Conservation (phyloP, 305 asterid species). For the Withania somnifera region DNA sequence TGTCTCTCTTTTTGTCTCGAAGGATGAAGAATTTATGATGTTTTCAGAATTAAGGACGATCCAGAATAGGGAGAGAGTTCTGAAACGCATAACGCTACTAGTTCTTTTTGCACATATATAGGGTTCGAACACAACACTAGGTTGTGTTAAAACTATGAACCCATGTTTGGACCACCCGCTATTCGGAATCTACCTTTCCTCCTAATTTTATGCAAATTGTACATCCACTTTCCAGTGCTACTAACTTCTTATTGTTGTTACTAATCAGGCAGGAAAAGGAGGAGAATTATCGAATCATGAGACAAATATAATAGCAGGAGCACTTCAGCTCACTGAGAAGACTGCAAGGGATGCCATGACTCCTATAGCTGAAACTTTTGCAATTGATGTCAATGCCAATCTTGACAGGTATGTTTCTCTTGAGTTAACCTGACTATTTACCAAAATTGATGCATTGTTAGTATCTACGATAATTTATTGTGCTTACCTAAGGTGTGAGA, state of each 20-base stretch:
- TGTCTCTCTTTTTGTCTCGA: neutral
- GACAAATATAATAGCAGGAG: slow-evolving; percentile 75
- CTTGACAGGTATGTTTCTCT: slow-evolving; percentile 45
- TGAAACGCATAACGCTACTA: neutral
- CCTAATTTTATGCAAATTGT: neutral
- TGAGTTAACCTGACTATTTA: neutral
- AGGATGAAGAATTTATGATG: neutral
- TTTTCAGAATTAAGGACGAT: neutral
- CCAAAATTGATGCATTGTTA: neutral
- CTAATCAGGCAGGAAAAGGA: slow-evolving; percentile 70
- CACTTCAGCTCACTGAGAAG: slow-evolving; percentile 64
- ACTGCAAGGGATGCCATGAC: slow-evolving; percentile 85
- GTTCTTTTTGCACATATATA: too few species aligned
- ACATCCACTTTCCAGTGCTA: neutral
- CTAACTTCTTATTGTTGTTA: neutral
- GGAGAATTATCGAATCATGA: slow-evolving; percentile 77
- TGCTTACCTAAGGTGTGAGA: neutral
- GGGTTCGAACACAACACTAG: neutral
- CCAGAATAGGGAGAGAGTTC: neutral
- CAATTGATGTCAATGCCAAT: slow-evolving; percentile 56
- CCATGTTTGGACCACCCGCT: neutral
- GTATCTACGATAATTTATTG: neutral
- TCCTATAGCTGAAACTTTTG: slow-evolving; percentile 49
- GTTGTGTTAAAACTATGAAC: neutral
- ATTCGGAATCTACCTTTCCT: neutral